These are phyloP conservation scores for Fusarium tuaranense DNA, from an alignment of 2,329 filamentous ascomycete species.

Conservation along the genomic window DNA sequence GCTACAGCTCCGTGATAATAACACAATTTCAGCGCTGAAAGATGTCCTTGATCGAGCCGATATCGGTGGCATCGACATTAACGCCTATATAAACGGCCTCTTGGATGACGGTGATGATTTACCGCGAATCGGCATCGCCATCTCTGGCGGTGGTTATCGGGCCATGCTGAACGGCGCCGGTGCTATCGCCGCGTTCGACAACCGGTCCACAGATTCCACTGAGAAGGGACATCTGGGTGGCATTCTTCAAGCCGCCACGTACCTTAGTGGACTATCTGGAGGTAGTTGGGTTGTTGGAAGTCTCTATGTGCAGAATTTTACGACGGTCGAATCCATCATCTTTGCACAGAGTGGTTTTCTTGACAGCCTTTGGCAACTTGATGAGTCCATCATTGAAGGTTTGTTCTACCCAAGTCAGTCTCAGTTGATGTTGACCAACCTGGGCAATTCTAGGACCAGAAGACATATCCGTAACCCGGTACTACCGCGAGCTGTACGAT, in stretches of 20 bases:
- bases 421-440: background rate
- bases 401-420: background rate
- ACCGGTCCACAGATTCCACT: slow-evolving; percentile 71
- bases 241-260: slow-evolving; percentile 80
- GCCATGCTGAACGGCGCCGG: slow-evolving; percentile 83
- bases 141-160: slow-evolving; percentile 83
- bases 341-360: slow-evolving; percentile 13
- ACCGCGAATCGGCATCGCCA: slow-evolving; percentile 73
- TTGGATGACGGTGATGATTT: slow-evolving; percentile 71
- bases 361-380: slow-evolving; percentile 35
- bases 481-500: slow-evolving; percentile 70
- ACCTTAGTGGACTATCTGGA: slow-evolving; percentile 79
- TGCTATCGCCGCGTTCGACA: slow-evolving; percentile 79
- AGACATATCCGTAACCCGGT: slow-evolving; percentile 48
- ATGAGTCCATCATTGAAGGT: slow-evolving; percentile 46
- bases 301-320: slow-evolving; percentile 82
- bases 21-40: slow-evolving; percentile 77
- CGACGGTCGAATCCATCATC: slow-evolving; percentile 63
- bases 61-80: slow-evolving; percentile 77
- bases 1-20: slow-evolving; percentile 74
- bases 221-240: slow-evolving; percentile 67
- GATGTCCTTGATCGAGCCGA: slow-evolving; percentile 75
- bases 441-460: slow-evolving; percentile 16
- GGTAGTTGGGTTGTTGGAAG: slow-evolving; percentile 82
- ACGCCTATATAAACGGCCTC: slow-evolving; percentile 72